Conservation (phyloP, 179 eudicot genomes). For the Spinacia oleracea region DNA sequence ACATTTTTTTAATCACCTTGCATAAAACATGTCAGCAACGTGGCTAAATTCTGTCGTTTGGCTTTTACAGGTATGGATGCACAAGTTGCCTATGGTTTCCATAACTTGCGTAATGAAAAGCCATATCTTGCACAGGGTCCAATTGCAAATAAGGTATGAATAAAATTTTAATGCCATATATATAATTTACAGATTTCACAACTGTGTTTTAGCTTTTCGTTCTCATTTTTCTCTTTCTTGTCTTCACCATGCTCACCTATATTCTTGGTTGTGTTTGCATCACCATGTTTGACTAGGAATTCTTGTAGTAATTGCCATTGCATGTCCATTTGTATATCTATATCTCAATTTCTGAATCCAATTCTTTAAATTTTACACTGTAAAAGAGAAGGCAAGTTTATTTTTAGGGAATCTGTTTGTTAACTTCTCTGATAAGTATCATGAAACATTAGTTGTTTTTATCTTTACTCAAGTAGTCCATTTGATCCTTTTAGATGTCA, state of each 20-base stretch:
- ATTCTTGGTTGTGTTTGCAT: not conserved
- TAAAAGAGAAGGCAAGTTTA: not conserved
- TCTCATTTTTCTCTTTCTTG: not conserved
- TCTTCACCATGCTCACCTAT: not conserved
- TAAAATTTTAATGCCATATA: not conserved
- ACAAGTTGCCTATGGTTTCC: conserved; percentile 96
- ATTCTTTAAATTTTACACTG: not conserved
- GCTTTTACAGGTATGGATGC: conserved; percentile 89
- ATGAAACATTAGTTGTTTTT: not conserved
- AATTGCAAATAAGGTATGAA: conserved; percentile 77
- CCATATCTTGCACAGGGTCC: conserved; percentile 97
- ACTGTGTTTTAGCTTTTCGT: not conserved
- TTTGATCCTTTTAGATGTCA: not conserved
- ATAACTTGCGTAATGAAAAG: conserved; percentile 86
- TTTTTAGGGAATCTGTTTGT: not conserved
- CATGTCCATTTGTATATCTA: not conserved
- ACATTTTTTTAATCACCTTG: not conserved
- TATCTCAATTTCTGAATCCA: not conserved
- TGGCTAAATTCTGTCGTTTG: not conserved
- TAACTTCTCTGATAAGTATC: not conserved
- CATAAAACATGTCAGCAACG: not conserved
- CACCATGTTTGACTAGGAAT: not conserved
- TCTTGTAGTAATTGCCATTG: not conserved
- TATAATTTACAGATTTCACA: not conserved
- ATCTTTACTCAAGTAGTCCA: not conserved